Conservation (phyloP, 2,329 filamentous ascomycete species). For the Zymoseptoria ardabiliae region DNA sequence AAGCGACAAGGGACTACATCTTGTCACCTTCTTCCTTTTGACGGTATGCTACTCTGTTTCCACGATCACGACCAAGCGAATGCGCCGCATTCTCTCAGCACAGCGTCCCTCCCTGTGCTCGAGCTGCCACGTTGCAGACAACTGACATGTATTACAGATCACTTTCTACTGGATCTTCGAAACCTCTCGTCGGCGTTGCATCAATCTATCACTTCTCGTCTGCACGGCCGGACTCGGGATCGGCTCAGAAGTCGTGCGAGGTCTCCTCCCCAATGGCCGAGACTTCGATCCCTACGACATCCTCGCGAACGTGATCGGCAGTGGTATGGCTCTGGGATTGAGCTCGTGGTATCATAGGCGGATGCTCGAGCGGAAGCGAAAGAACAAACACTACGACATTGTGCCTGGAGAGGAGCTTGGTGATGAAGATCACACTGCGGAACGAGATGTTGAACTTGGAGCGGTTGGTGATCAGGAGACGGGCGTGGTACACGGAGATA, state of each 20-base stretch:
- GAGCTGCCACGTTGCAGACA: neutral
- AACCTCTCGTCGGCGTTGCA: constrained; percentile 72
- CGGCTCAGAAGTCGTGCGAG: constrained; percentile 70
- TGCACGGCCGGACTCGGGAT: constrained; percentile 68
- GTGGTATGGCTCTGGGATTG: constrained; percentile 60
- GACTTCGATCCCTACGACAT: constrained; percentile 76
- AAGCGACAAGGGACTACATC: constrained; percentile 79
- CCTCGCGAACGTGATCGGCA: constrained; percentile 77
- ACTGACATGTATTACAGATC: constrained; percentile 10
- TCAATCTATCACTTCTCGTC: constrained; percentile 74
- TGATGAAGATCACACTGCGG: constrained; percentile 38
- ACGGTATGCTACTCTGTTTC: constrained; percentile 49
- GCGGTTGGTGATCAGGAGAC: constrained; percentile 39
- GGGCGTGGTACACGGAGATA: constrained; percentile 25
- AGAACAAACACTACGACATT: constrained; percentile 63
- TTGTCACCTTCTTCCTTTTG: constrained; percentile 81
- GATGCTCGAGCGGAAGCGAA: constrained; percentile 82
- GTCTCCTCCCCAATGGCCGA: constrained; percentile 55
- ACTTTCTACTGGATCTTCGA: constrained; percentile 95
- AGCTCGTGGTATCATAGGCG: constrained; percentile 91
- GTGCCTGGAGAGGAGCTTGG: constrained; percentile 55
- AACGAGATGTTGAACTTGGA: constrained; percentile 69
- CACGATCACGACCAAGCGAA: neutral
- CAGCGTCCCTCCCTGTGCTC: neutral
- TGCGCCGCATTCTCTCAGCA: neutral